Conservation (phyloP, 805 yeast genomes). For the Candida easanensis region DNA sequence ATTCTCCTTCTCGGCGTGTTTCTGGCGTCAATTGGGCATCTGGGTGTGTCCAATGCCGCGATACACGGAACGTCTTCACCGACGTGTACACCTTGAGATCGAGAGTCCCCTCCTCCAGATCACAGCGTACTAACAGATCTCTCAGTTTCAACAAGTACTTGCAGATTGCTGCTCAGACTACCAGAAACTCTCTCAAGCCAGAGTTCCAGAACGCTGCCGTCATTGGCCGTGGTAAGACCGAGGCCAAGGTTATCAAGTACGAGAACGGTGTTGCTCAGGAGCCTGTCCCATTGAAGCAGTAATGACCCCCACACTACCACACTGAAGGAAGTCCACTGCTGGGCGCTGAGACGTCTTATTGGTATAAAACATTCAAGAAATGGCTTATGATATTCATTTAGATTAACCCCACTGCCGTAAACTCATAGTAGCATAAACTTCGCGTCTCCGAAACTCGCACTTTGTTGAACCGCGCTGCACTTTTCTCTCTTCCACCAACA, state of each 20-base stretch:
- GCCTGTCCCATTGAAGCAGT: conserved; percentile 32
- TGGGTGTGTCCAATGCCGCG: background rate
- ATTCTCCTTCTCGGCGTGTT: background rate
- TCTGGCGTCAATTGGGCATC: background rate
- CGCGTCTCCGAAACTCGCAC: conserved; percentile 2
- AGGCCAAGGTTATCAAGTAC: conserved; percentile 68
- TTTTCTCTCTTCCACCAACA: background rate
- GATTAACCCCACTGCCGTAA: too few relatives aligned
- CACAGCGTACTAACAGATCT: background rate
- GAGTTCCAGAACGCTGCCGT: conserved; percentile 71
- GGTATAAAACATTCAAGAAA: conserved; percentile 1
- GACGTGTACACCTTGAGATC: background rate
- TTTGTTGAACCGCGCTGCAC: background rate
- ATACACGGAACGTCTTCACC: too few relatives aligned
- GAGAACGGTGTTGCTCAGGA: conserved; percentile 59
- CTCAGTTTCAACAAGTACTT: conserved; percentile 79
- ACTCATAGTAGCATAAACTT: background rate
- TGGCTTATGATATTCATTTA: background rate
- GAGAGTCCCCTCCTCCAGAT: background rate
- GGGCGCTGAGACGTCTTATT: background rate
- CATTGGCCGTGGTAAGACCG: conserved; percentile 69
- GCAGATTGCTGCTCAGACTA: conserved; percentile 84
- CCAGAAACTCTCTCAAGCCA: conserved; percentile 85
- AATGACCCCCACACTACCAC: background rate
- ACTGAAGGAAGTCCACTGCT: background rate